Conservation (phyloP, 1,139 yeast species). For the Yamadazyma blattariae region DNA sequence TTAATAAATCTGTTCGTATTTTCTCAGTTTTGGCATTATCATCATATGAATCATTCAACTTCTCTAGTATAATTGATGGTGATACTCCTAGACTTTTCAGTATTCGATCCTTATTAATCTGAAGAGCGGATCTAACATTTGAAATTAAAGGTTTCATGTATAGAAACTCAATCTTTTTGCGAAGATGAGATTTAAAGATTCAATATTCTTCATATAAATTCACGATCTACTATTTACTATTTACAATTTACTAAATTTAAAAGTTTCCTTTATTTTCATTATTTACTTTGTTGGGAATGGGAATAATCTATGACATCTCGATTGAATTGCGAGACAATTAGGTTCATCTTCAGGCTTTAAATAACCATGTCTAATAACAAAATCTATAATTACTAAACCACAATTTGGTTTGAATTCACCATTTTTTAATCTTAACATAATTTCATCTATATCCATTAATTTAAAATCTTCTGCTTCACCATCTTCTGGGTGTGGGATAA, state of each 20-base stretch:
- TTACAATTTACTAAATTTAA: too few species aligned
- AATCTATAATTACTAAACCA: slow-evolving; percentile 76
- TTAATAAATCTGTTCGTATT: not conserved
- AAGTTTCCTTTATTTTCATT: too few species aligned
- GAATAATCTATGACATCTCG: slow-evolving; percentile 61
- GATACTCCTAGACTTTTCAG: not conserved
- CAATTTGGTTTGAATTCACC: slow-evolving; percentile 88
- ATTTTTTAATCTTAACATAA: slow-evolving; percentile 41
- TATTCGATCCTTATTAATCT: not conserved
- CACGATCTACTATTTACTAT: too few species aligned
- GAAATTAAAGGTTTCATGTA: not conserved
- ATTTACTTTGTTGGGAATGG: slow-evolving; percentile 58
- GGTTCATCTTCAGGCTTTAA: slow-evolving; percentile 62
- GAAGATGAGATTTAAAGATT: too few species aligned
- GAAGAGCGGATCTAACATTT: not conserved
- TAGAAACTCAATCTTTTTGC: too few species aligned
- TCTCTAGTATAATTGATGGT: not conserved
- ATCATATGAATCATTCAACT: slow-evolving; percentile 5
- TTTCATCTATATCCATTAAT: slow-evolving; percentile 59
- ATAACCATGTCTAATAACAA: slow-evolving; percentile 77
- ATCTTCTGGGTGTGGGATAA: slow-evolving; percentile 72
- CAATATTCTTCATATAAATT: too few species aligned
- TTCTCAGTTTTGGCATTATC: slow-evolving; percentile 3
- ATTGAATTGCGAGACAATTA: slow-evolving; percentile 54
- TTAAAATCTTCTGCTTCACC: slow-evolving; percentile 80